Percentiles rank a stretch among this genome's conserved stretches.
These are phyloP conservation scores for Strobilomyces confusus DNA, from an alignment of 768 basidiomycete species.

Conservation along the genomic window DNA sequence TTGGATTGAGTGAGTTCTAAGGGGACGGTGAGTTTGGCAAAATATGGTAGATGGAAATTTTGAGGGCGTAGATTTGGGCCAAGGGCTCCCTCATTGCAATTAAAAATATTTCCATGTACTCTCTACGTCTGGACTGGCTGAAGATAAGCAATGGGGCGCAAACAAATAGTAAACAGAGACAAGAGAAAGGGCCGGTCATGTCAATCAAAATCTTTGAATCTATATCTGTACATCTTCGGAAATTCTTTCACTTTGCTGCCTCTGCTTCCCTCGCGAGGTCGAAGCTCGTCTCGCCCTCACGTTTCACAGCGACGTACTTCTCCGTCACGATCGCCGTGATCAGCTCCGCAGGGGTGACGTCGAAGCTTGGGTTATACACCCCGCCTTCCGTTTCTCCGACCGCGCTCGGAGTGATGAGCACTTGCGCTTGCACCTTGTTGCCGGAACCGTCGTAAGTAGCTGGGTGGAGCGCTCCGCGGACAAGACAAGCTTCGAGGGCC, in stretches of 20 bases:
- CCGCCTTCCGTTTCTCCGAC: slow-evolving; percentile 31
- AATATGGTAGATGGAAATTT: too few species aligned
- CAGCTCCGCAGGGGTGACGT: slow-evolving; percentile 90
- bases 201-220: too few species aligned
- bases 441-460: slow-evolving; percentile 36
- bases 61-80: too few species aligned
- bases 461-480: slow-evolving; percentile 76
- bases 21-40: too few species aligned
- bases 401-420: slow-evolving; percentile 75
- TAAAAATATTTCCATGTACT: too few species aligned
- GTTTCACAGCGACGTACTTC: slow-evolving; percentile 82
- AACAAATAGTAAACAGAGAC: too few species aligned
- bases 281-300: slow-evolving; percentile 51
- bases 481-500: slow-evolving; percentile 80
- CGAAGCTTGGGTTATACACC: slow-evolving; percentile 93
- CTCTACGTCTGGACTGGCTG: too few species aligned
- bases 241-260: slow-evolving; percentile 1
- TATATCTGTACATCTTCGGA: too few species aligned
- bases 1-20: too few species aligned
- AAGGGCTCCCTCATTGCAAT: too few species aligned
- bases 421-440: slow-evolving; percentile 62
- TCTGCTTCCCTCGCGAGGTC: slow-evolving; percentile 48
- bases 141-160: too few species aligned
- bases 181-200: too few species aligned
- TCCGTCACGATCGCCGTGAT: slow-evolving; percentile 97